A percentile compares a stretch with the other conserved stretches of the same genome.
These are phyloP conservation scores for Fusarium zealandicum DNA, from an alignment of 2,329 filamentous ascomycete species.

Conservation along the genomic window DNA sequence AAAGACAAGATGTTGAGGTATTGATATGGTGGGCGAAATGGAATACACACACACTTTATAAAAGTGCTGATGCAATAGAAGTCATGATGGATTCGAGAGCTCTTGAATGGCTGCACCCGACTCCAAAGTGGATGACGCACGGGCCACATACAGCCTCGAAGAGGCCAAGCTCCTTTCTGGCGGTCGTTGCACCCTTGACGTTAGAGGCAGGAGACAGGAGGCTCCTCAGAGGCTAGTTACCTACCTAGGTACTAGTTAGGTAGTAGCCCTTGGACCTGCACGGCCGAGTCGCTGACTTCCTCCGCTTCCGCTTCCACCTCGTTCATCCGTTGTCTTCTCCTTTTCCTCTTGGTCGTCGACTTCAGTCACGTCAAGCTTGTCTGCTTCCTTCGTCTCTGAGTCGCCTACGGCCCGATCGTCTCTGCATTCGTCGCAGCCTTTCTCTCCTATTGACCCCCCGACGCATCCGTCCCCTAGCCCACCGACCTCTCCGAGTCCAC, in stretches of 20 bases:
- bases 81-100: conserved; percentile 40
- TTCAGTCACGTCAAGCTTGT: not conserved
- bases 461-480: conserved; percentile 29
- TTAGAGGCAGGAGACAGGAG: conserved; percentile 29
- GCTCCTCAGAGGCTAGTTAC: too few species aligned
- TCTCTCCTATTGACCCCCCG: conserved; percentile 19
- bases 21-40: not conserved
- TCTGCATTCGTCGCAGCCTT: conserved; percentile 8
- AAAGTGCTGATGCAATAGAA: conserved; percentile 34
- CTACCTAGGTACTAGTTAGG: too few species aligned
- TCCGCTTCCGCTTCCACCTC: conserved; percentile 26
- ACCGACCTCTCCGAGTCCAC: conserved; percentile 30
- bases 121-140: conserved; percentile 34
- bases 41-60: not conserved
- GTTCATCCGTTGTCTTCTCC: conserved; percentile 5
- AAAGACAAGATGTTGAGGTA: conserved; percentile 6
- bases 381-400: conserved; percentile 12
- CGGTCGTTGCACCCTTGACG: conserved; percentile 4
- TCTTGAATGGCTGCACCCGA: conserved; percentile 29
- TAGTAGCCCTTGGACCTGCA: conserved; percentile 11
- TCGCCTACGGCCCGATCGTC: conserved; percentile 4
- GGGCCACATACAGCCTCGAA: conserved; percentile 21
- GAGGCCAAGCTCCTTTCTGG: conserved; percentile 28
- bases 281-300: conserved; percentile 20
- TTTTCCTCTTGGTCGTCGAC: not conserved